Base-by-base conservation (phyloP, 2,329 filamentous ascomycete genomes). In the Hypoxylon sp. region DNA sequence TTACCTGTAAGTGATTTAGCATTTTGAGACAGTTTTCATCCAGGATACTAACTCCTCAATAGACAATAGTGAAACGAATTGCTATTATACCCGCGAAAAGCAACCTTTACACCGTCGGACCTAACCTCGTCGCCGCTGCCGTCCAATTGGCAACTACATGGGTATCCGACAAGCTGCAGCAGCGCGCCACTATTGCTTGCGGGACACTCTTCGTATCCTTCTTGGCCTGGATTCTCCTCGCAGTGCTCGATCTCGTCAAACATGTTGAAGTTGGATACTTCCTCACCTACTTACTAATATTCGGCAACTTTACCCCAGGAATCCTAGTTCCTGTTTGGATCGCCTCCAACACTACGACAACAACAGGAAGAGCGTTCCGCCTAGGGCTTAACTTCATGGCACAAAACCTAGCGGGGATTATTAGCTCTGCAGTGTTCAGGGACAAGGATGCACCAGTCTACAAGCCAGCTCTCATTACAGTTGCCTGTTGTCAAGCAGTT, bases 1-100 rank as follows among this genome's bases (percentile, higher is more conserved):
- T 36, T 52, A 32, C 49, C 49, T 20, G 44, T 49, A 40, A 16
- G n/a, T n/a, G 48, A 46, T 13, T 8, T 16, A 29, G 5, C 12
- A 7, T 9, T 7, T n/a, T 13, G 4, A 25, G n/a, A 15, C 9
- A 2, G 7, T 4, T 13, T 45, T 19, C 7, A 16, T 15, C 7
- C 2, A n/a, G 13, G 20, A 4, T 34, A n/a, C 41, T 52, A 16
- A 52, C 23, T 4, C 19, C 21, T 41, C n/a, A 16, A 36, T 40
- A 55, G 31, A 70, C 72, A 25, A 67, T 67, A 26, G 68, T 63
- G 40, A 69, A 69, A 45, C 69, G 72, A 27, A 67, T 74, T 4
- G 70, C 71, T 6, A 51, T 57, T 7, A 67, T 65, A 5, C 66
- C 71, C 2, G 54, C 64, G 3, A 61, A 59, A 30, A 46, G 61